A percentile compares a stretch with the other conserved stretches of the same genome.
phyloP scores from a whole-genome alignment of 2,329 filamentous ascomycete species.

The Trichoderma sp. region DNA sequence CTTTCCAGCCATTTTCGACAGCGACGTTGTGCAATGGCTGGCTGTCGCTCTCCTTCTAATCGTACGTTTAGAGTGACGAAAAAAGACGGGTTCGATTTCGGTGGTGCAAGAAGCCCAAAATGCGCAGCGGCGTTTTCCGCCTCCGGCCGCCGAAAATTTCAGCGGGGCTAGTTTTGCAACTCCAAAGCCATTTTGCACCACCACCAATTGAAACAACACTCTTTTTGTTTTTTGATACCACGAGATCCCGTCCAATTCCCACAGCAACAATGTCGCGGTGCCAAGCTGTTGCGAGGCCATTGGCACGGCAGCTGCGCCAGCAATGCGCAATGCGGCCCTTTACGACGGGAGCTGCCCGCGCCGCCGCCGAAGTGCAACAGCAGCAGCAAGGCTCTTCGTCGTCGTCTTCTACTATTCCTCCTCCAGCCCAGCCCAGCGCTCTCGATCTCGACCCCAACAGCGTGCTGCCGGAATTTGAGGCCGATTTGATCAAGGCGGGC shows the following conservation, averaged over 20 bases:
- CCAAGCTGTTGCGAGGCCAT: conserved; percentile 57
- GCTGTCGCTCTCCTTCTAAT: too few species aligned
- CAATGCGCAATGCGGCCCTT: conserved; percentile 40
- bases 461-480: conserved; percentile 54
- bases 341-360: conserved; percentile 34
- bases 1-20: conserved; percentile 36
- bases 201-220: conserved; percentile 2
- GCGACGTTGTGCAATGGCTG: conserved; percentile 20
- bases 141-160: conserved; percentile 27
- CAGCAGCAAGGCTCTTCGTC: conserved; percentile 20
- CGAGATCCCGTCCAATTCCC: neutral
- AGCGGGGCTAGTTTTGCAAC: conserved; percentile 29
- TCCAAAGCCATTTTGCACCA: conserved; percentile 28
- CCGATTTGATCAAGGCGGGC: conserved; percentile 69
- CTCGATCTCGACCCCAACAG: conserved; percentile 63
- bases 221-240: neutral
- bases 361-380: conserved; percentile 30
- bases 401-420: too few species aligned
- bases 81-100: neutral
- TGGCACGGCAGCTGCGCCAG: conserved; percentile 51
- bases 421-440: conserved; percentile 31
- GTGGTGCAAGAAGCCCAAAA: conserved; percentile 1
- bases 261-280: conserved; percentile 53
- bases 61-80: neutral
- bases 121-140: conserved; percentile 24